Evolutionary conservation across 345 rosid species (phyloP), one percentile per base, ranked within the genome.

Genomic region (Raphanus raphanistrum): DNA sequence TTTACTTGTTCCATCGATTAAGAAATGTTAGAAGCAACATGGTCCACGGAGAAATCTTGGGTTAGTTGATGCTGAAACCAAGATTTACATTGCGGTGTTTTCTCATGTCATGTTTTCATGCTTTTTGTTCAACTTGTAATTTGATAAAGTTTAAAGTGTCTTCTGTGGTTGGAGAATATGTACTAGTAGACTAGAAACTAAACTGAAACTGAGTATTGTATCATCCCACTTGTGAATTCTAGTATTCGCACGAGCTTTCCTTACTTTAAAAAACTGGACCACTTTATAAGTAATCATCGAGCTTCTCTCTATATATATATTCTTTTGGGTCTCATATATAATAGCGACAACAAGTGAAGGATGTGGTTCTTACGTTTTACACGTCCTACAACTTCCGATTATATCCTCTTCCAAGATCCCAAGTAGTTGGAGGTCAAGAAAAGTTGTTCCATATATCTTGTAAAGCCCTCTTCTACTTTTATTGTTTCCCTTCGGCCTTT

Each of bases 1-100:
- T 88, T 87, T 21, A 94, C 84, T 61, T 76, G 86, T 27, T 92
- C 97, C 92, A 90, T 90, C 16, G 32, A 59, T 7, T 0, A 59
- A 32, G 63, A 61, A 28, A 62, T 31, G 45, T 31, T 48, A 15
- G 13, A 16, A 63, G 68, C 68, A 33, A 63, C 68, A 4, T 50
- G 8, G 55, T 6, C 21, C 21, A 26, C 29, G 21, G 31, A 43
- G n/a, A 50, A 50, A n/a, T 17, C 61, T 75, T 68, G 55, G 16
- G 13, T 67, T 38, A 68, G 12, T 9, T 32, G 64, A 35, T 54
- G 64, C 12, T 74, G 54, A 68, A 45, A 5, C 55, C 55, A 48
- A 48, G 17, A 15, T 13, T 48, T 48, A 50, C 55, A n/a, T 50
- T 50, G 54, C 54, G 8, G 21, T 5, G 21, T 50, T n/a, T 45